These are phyloP conservation scores for Jamesozyma piceae DNA, from an alignment of 805 yeast genomes.

Conservation along the genomic window DNA sequence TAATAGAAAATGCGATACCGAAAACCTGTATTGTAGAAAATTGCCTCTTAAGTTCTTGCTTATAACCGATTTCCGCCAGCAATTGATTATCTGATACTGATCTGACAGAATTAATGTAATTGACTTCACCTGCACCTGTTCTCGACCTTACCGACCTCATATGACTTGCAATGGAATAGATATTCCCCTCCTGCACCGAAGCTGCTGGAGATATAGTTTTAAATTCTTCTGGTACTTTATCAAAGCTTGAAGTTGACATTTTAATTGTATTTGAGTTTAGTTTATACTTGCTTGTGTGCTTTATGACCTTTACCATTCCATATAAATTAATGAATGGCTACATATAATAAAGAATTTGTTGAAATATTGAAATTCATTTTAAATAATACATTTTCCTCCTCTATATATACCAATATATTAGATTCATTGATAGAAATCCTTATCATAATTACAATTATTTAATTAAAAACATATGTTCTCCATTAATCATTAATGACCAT, in stretches of 20 bases:
- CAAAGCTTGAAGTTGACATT: neutral
- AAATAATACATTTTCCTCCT: neutral
- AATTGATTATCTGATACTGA: conserved; percentile 16
- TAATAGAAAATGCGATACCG: conserved; percentile 62
- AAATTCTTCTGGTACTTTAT: neutral
- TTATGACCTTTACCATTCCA: too few species aligned
- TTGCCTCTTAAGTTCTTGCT: conserved; percentile 54
- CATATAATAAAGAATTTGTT: too few species aligned
- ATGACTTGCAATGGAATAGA: neutral
- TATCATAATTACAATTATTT: neutral
- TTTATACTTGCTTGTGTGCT: neutral
- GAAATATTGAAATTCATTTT: neutral
- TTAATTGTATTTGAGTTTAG: neutral
- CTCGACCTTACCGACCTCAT: conserved; percentile 11
- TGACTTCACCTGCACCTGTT: conserved; percentile 21
- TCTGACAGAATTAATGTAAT: conserved; percentile 16
- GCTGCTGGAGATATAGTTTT: neutral
- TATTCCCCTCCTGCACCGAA: neutral
- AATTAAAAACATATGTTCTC: neutral
- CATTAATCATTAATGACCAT: neutral
- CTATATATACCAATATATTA: too few species aligned
- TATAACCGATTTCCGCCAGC: conserved; percentile 47
- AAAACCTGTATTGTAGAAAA: conserved; percentile 57
- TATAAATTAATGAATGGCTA: too few species aligned
- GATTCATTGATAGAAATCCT: neutral